Percentiles rank a stretch among this genome's conserved stretches.
These are phyloP conservation scores for Dothiorella sarmentorum DNA, from an alignment of 2,329 filamentous ascomycete species.

Conservation along the genomic window DNA sequence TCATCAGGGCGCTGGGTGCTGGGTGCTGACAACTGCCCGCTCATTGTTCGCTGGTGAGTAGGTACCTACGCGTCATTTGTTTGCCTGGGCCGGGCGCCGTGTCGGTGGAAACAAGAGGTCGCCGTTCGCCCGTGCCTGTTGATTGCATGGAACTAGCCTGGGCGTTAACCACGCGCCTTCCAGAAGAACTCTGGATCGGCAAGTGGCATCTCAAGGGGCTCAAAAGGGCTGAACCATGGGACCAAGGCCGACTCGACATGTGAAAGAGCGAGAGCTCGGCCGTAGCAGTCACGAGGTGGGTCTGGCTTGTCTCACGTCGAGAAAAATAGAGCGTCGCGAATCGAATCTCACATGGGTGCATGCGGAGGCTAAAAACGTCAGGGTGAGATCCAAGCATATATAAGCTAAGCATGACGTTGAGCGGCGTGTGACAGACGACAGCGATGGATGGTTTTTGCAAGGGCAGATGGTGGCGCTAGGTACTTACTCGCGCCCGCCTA, in stretches of 20 bases:
- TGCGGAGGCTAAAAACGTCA: no score
- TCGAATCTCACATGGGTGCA: constrained; percentile 10
- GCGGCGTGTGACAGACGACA: constrained; percentile 11
- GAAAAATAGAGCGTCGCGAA: constrained; percentile 3
- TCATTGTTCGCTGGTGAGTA: not conserved
- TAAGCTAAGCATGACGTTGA: constrained; percentile 13
- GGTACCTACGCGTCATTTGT: not conserved
- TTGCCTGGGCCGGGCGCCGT: no score
- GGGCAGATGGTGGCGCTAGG: not conserved
- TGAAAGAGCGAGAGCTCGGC: constrained; percentile 8
- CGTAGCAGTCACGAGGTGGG: constrained; percentile 15
- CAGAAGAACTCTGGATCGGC: no score
- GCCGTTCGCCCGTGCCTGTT: not conserved
- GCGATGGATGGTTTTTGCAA: not conserved
- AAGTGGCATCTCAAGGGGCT: no score
- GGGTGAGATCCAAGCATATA: not conserved
- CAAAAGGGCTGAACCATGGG: constrained; percentile 10
- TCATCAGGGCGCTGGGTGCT: not conserved
- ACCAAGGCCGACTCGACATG: not conserved
- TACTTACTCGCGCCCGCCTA: constrained; percentile 11
- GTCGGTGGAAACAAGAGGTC: not conserved
- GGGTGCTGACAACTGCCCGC: not conserved
- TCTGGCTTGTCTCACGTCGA: constrained; percentile 4
- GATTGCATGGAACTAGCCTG: not conserved
- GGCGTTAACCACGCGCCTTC: constrained; percentile 5